These are phyloP conservation scores for Casaregolazyma lundiana DNA, from an alignment of 1,139 yeast genomes.

Conservation along the genomic window DNA sequence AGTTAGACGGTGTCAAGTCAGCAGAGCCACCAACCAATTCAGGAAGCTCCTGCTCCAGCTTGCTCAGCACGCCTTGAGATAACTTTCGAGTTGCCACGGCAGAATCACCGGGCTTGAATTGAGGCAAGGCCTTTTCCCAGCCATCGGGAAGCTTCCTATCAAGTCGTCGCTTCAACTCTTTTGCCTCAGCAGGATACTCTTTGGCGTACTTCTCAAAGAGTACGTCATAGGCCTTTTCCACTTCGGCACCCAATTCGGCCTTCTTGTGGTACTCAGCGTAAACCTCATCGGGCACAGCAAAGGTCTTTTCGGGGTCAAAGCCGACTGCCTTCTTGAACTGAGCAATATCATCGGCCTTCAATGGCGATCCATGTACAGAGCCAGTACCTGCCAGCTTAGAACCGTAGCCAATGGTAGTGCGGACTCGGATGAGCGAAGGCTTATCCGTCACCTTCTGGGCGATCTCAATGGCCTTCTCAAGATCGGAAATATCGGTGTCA, in stretches of 20 bases:
- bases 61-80: conserved; percentile 74
- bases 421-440: conserved; percentile 87
- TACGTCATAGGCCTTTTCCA: conserved; percentile 71
- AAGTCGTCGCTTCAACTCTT: conserved; percentile 73
- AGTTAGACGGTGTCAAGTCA: conserved; percentile 95
- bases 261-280: conserved; percentile 59
- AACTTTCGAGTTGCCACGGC: conserved; percentile 94
- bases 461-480: conserved; percentile 62
- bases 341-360: conserved; percentile 87
- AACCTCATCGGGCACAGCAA: conserved; percentile 81
- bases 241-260: conserved; percentile 57
- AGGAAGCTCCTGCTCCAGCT: conserved; percentile 64
- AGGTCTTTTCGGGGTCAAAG: conserved; percentile 79
- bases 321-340: conserved; percentile 85
- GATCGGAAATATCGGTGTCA: conserved; percentile 69
- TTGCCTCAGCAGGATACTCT: conserved; percentile 75
- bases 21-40: conserved; percentile 98
- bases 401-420: conserved; percentile 94
- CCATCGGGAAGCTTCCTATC: conserved; percentile 71
- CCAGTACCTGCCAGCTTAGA: conserved; percentile 83
- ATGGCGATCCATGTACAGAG: conserved; percentile 95
- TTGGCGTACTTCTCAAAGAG: conserved; percentile 56
- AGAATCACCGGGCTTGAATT: conserved; percentile 69
- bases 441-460: conserved; percentile 51
- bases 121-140: conserved; percentile 80